A percentile compares a stretch with the other conserved stretches of the same genome.
phyloP scores from a whole-genome alignment of 2,329 filamentous ascomycete species.

The Cordyceps tenuipes region DNA sequence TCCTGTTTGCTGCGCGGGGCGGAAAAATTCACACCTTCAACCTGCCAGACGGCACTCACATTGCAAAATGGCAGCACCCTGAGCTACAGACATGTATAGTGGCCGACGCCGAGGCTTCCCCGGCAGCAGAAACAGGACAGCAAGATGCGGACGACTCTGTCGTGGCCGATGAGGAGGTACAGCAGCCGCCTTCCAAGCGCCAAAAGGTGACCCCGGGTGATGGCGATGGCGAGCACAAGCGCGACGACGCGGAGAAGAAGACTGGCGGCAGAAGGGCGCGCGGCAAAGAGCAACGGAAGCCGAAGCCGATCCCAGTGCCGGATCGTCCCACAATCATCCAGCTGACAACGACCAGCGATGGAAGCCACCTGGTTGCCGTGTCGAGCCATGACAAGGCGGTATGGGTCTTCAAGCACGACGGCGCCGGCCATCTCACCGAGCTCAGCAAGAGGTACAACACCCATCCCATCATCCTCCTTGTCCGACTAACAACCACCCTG shows the following conservation, averaged over 20 bases:
- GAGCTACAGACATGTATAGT: conserved; percentile 28
- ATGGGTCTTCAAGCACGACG: conserved; percentile 66
- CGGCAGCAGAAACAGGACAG: conserved; percentile 12
- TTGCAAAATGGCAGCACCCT: conserved; percentile 55
- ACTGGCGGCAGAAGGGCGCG: conserved; percentile 18
- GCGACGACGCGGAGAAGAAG: conserved; percentile 12
- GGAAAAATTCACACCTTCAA: conserved; percentile 62
- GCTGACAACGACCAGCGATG: conserved; percentile 54
- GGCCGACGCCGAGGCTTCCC: background rate
- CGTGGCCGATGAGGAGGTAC: conserved; percentile 19
- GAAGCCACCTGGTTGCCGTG: conserved; percentile 63
- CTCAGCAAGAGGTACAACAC: conserved; percentile 59
- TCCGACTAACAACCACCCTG: background rate
- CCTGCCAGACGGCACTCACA: conserved; percentile 45
- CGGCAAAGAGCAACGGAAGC: conserved; percentile 22
- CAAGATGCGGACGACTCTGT: conserved; percentile 12
- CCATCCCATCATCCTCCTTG: background rate
- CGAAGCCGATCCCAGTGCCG: conserved; percentile 25
- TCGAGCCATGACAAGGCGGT: conserved; percentile 90
- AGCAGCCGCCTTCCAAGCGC: conserved; percentile 30
- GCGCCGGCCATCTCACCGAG: conserved; percentile 52
- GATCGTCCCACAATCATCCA: conserved; percentile 60
- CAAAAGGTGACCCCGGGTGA: conserved; percentile 20
- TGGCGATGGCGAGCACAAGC: conserved; percentile 14
- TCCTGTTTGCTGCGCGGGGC: conserved; percentile 68